Conservation (phyloP, 1,139 yeast genomes). For the Suhomyces kunorum region DNA sequence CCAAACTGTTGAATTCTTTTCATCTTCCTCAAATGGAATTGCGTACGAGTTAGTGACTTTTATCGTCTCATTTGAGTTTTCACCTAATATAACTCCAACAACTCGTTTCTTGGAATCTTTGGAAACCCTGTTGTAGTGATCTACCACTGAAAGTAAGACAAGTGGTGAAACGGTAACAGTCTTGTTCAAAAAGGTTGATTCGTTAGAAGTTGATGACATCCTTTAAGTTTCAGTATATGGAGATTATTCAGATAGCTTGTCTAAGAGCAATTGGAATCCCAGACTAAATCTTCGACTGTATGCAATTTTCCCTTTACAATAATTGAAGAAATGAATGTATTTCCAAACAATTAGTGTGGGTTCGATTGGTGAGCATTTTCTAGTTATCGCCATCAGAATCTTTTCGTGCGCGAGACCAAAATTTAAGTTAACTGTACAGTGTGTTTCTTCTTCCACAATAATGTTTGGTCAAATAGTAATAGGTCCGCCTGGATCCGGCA, state of each 20-base stretch:
- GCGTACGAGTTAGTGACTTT: conserved; percentile 80
- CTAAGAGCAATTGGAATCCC: no score
- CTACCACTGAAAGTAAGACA: conserved; percentile 90
- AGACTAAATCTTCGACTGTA: no score
- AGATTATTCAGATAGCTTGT: no score
- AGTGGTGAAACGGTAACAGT: conserved; percentile 93
- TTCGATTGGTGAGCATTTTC: no score
- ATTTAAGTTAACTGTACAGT: neutral
- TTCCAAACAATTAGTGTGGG: no score
- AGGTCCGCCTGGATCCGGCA: conserved; percentile 98
- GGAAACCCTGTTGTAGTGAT: conserved; percentile 87
- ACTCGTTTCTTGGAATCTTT: conserved; percentile 74
- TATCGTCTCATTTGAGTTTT: conserved; percentile 56
- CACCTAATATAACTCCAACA: conserved; percentile 93
- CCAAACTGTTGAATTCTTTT: conserved; percentile 92
- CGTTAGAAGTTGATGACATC: conserved; percentile 28
- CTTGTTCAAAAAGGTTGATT: conserved; percentile 45
- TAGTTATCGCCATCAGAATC: conserved; percentile 1
- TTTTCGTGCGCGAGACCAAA: conserved; percentile 1
- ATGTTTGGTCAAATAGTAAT: conserved; percentile 88
- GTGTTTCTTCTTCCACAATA: neutral
- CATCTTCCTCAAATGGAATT: conserved; percentile 96
- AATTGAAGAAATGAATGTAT: no score
- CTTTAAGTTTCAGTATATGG: no score
- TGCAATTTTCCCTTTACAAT: no score